Evolutionary conservation across 352 stramenopile species (phyloP), one percentile per base, ranked within the genome.

Genomic region (Aphanomyces astaci): DNA sequence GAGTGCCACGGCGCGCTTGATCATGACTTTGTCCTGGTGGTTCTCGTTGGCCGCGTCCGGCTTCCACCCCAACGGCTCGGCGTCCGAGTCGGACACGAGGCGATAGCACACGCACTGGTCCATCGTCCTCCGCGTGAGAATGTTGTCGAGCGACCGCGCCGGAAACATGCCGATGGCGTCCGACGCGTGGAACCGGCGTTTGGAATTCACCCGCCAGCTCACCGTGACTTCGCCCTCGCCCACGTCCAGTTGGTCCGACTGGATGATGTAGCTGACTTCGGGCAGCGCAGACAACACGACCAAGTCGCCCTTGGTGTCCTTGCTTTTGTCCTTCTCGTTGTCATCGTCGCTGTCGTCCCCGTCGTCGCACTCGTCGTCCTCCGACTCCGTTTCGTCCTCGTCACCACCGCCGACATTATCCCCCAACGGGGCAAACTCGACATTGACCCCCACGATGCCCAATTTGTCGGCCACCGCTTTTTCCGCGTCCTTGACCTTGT

Each of bases 111-210:
- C 80, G 25, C 79, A 87, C 19, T 87, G 72, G 13, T 84, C 73
- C 78, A 87, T 84, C 1, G 73, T 78, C 1, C 74, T 73, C 27
- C 43, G 24, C 0, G 73, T 51, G 2, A 31, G 69, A 4, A 69
- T 36, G 39, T 82, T 78, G 1, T 75, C 76, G 0, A 74, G 40
- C 7, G 72, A 68, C 9, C 76, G 71, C 0, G 73, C 75, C 0
- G 77, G 75, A 62, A 87, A 87, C 78, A 87, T 86, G 2, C 78
- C 79, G 48, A 87, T 83, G 3, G 78, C 78, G 55, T 87, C 79
- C 2, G 80, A 71, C 9, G 75, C 78, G 54, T 87, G 78, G 63
- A 86, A 87, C 0, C 79, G 73, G 64, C 84, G 78, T 0, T 49
- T 63, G 0, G 79, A 78, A 36, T 87, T 87, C 11, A 87, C 59